These are phyloP conservation scores for Pneumocystis canis DNA, from an alignment of 1,139 yeast species.

Conservation along the genomic window DNA sequence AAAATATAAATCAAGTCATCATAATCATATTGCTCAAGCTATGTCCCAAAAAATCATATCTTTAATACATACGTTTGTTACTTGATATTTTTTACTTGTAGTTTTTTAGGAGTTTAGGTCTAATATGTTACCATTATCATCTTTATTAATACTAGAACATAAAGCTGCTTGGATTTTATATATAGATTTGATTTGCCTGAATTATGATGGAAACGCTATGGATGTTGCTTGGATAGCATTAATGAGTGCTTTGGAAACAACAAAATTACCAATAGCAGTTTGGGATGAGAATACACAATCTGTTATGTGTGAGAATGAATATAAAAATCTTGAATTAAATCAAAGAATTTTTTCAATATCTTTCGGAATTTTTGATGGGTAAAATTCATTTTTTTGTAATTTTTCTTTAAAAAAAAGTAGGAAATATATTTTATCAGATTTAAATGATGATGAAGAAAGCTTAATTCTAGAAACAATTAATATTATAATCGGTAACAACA, in stretches of 20 bases:
- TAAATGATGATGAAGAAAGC: slow-evolving; percentile 11
- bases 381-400: background rate
- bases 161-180: slow-evolving; percentile 14
- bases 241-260: slow-evolving; percentile 9
- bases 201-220: slow-evolving; percentile 10
- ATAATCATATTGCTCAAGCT: slow-evolving; percentile 12
- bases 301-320: slow-evolving; percentile 7
- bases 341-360: slow-evolving; percentile 7
- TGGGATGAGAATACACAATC: slow-evolving; percentile 12
- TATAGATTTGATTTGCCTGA: slow-evolving; percentile 12
- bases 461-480: slow-evolving; percentile 8
- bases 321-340: slow-evolving; percentile 4
- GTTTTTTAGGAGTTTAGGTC: background rate
- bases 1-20: slow-evolving; percentile 9
- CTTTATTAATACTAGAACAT: slow-evolving; percentile 11
- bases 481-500: background rate
- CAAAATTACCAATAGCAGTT: slow-evolving; percentile 11
- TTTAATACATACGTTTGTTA: background rate
- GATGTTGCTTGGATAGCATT: slow-evolving; percentile 12
- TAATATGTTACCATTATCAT: slow-evolving; percentile 6
- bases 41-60: slow-evolving; percentile 7
- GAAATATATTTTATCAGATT: slow-evolving; percentile 10
- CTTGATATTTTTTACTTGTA: background rate
- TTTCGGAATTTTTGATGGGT: slow-evolving; percentile 11
- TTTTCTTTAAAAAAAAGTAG: background rate